Evolutionary conservation across 129 eudicot species (phyloP), one percentile per base, ranked within the genome.

Genomic region (Flaveria ramosissima): DNA sequence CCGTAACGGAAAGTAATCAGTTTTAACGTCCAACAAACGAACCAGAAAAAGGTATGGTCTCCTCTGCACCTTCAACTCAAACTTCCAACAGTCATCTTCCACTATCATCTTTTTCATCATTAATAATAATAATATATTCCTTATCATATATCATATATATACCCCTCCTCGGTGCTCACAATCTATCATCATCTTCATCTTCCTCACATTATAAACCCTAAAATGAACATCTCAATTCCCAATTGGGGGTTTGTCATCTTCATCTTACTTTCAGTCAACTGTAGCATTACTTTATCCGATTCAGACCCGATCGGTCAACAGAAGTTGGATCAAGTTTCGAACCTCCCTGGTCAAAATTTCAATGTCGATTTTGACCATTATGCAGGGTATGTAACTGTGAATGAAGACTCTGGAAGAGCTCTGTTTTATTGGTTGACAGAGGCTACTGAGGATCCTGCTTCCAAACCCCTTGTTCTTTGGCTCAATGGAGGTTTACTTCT

Each of bases 391-490:
- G 88, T 91, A 0, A 91, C 90, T 24, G 96, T 89, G 6, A 87
- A 84, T 64, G 68, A 94, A 63, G 84, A 89, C 13, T 75, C 83
- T 71, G 96, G 96, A 17, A 91, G 96, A 81, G 80, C 89, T n/a
- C 72, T 94, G n/a, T 94, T 94, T 59, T 94, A 94, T 69, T 94
- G 98, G 98, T 78, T 94, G 53, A 84, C 85, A 21, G 97, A 94
- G 41, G 96, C 98, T 78, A 82, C 60, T 68, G 82, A 89, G 15
- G 87, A 89, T 43, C 90, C 98, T 77, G 82, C 92, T 83, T 81
- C 91, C 13, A 94, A 91, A 69, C 98, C 98, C 65, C 79, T 93
- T 70, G 85, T 93, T 76, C 90, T 93, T 68, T 90, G 98, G 97
- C 96, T 90, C 79, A 90, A 89, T 86, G 98, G 98, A 87, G 98